Base-by-base conservation (phyloP, 768 basidiomycete genomes). In the Astraeus odoratus region DNA sequence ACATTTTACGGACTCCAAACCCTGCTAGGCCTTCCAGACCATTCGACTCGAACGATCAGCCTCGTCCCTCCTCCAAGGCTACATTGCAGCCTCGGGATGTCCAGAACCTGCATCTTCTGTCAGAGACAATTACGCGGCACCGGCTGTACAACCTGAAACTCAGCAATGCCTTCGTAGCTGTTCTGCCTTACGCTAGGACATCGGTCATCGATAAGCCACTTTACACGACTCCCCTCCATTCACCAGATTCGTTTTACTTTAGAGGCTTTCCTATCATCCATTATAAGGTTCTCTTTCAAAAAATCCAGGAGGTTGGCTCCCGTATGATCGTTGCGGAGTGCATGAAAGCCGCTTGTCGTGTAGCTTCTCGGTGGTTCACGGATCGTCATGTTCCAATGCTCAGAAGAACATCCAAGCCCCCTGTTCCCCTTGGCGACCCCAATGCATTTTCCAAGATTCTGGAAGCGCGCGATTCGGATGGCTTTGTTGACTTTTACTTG, bases 261-360 rank as follows among this genome's bases (percentile, higher is more conserved):
- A 61, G 53, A 49, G 86, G 74, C 19, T 83, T 77, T 62, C 86
- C 72, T 8, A 51, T 63, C 16, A 60, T 76, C 16, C 54, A 51
- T 5, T 87, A 83, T 57, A 50, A 47, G 1, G 74, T 86, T 2
- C 46, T 33, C 0, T 44, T 55, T 2, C 37, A 49, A 15, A 52
- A 53, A 7, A 51, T 52, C 13, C 3, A 43, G 3, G 68, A 68
- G 15, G 27, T 33, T 1, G 78, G 81, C 20, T 51, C 84, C 15
- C 74, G 76, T 33, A 53, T 60, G 38, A 55, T 90, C 42, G 80
- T 99, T 9, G 70, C 81, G 0, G 92, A 96, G 62, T 70, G 74
- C 54, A 93, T 93, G 83, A 86, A 91, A 56, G 57, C 83, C 15
- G 91, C 89, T 0, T 82, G 80, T 39, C 78, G 83, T 2, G 70